phyloP scores from a whole-genome alignment of 768 basidiomycete genomes.

The Trametes cubensis region DNA sequence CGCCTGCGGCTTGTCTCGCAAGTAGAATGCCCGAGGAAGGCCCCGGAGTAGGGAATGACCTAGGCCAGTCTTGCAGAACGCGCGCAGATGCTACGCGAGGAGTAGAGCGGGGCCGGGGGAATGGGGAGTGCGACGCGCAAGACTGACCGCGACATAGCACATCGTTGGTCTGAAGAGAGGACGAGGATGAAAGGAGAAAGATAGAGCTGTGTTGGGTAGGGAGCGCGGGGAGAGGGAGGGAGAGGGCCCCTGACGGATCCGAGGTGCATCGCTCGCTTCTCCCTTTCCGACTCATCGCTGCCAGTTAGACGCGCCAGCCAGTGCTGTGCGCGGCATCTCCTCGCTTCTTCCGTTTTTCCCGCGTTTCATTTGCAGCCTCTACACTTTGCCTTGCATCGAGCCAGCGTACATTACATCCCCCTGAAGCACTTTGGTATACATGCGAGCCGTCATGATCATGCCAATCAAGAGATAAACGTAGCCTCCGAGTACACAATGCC shows the following conservation, averaged over 20 bases:
- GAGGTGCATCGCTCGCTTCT: conserved; percentile 11
- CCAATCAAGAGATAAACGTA: conserved; percentile 71
- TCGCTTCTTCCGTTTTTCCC: neutral
- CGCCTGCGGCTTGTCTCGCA: neutral
- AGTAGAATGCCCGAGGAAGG: conserved; percentile 1
- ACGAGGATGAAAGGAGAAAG: neutral
- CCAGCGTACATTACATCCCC: conserved; percentile 6
- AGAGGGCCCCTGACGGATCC: conserved; percentile 13
- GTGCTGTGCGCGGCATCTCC: conserved; percentile 18
- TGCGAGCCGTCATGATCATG: neutral
- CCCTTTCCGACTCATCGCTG: conserved; percentile 12
- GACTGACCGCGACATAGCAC: conserved; percentile 56
- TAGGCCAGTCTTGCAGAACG: conserved; percentile 19
- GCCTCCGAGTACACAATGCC: conserved; percentile 88
- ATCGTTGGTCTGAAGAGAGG: conserved; percentile 35
- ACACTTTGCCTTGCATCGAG: neutral
- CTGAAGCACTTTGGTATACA: conserved; percentile 2
- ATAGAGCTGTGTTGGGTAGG: neutral
- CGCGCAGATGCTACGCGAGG: neutral
- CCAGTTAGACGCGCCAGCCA: conserved; percentile 18
- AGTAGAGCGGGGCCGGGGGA: conserved; percentile 4
- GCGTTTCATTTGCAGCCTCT: neutral
- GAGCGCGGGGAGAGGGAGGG: no score
- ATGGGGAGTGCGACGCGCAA: conserved; percentile 35
- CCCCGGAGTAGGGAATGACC: conserved; percentile 4